phyloP scores from a whole-genome alignment of 1,284 basidiomycete genomes.

The Ceratobasidium sp. region DNA sequence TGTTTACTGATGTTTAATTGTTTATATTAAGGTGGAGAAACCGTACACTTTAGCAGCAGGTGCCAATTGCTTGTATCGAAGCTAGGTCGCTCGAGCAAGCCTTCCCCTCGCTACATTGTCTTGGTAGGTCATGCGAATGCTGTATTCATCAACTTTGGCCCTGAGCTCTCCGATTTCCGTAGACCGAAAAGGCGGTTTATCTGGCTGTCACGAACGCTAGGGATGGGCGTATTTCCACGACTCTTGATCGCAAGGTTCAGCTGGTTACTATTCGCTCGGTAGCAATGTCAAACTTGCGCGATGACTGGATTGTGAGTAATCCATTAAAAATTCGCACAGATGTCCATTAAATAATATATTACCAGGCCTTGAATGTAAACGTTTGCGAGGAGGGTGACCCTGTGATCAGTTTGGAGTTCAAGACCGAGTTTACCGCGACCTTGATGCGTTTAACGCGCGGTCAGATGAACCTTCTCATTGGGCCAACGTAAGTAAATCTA shows the following conservation, averaged over 20 bases:
- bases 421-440: slow-evolving; percentile 90
- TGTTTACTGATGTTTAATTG: slow-evolving; percentile 38
- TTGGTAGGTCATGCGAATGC: slow-evolving; percentile 63
- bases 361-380: slow-evolving; percentile 72
- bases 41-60: slow-evolving; percentile 86
- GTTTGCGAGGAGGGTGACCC: slow-evolving; percentile 94
- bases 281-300: slow-evolving; percentile 85
- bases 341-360: not conserved
- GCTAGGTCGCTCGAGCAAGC: slow-evolving; percentile 86
- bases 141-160: not conserved
- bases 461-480: slow-evolving; percentile 75
- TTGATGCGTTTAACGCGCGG: slow-evolving; percentile 83
- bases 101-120: slow-evolving; percentile 88
- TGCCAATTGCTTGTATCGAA: slow-evolving; percentile 88
- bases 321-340: not conserved
- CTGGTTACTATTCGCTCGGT: slow-evolving; percentile 86
- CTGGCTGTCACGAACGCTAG: slow-evolving; percentile 74
- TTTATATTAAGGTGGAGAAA: slow-evolving; percentile 60
- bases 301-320: slow-evolving; percentile 89
- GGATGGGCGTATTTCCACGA: slow-evolving; percentile 68
- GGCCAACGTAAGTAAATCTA: slow-evolving; percentile 67
- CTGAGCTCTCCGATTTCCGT: slow-evolving; percentile 23
- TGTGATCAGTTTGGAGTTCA: slow-evolving; percentile 89
- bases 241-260: slow-evolving; percentile 87
- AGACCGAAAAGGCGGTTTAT: slow-evolving; percentile 91